Conservation (phyloP, 2,329 filamentous ascomycete species). For the Saccharata proteae region DNA sequence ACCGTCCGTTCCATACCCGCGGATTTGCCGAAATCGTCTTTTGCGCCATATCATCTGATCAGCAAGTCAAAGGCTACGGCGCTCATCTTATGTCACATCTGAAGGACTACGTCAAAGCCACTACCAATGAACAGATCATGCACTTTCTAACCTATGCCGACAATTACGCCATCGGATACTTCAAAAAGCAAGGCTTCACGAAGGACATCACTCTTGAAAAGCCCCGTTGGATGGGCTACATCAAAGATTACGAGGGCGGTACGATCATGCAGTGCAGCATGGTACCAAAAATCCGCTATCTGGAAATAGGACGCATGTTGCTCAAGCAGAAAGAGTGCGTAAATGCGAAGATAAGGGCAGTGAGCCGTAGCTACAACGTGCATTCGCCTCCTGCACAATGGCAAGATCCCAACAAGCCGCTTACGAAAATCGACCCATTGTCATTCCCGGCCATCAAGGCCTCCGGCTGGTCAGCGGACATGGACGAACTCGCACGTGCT, state of each 20-base stretch:
- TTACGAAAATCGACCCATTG: constrained; percentile 67
- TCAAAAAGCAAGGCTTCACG: constrained; percentile 98
- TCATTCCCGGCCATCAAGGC: constrained; percentile 76
- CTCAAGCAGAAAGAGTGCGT: constrained; percentile 95
- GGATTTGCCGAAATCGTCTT: constrained; percentile 98
- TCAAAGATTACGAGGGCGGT: constrained; percentile 97
- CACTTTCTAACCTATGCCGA: constrained; percentile 98
- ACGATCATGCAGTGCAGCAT: constrained; percentile 99
- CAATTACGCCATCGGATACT: constrained; percentile 97
- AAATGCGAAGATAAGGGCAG: constrained; percentile 85
- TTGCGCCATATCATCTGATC: constrained; percentile 92
- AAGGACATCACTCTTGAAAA: constrained; percentile 93
- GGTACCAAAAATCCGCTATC: constrained; percentile 87
- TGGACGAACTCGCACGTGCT: constrained; percentile 92
- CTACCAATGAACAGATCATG: constrained; percentile 70
- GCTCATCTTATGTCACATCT: constrained; percentile 96
- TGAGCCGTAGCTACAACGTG: constrained; percentile 76
- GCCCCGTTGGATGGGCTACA: constrained; percentile 96
- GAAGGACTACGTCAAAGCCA: constrained; percentile 96
- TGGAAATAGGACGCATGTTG: constrained; percentile 85
- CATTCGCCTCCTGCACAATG: constrained; percentile 79
- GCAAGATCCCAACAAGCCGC: constrained; percentile 50
- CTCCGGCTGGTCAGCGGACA: constrained; percentile 91
- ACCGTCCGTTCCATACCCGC: constrained; percentile 82
- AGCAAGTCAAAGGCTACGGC: constrained; percentile 97